Evolutionary conservation across 352 stramenopile genomes (phyloP), one percentile per base, ranked within the genome.

Genomic region (Phytophthora melonis): DNA sequence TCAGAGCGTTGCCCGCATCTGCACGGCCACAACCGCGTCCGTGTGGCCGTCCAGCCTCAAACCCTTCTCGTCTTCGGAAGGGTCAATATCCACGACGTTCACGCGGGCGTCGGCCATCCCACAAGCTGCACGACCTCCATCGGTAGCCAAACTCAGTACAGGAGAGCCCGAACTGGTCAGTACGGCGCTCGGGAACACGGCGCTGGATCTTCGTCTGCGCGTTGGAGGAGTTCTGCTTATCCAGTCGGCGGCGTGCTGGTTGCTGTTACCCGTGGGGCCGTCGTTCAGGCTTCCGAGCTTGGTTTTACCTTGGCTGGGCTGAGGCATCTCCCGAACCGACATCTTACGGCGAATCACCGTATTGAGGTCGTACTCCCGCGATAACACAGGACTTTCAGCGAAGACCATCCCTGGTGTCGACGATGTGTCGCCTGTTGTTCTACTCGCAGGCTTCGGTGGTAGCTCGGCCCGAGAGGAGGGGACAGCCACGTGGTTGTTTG

Each of bases 261-360:
- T 78, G 18, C 56, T 11, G n/a, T 54, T 56, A 16, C 34, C 55
- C 13, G 6, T 27, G 14, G 32, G 41, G 53, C 67, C 47, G 32
- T 49, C 61, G 8, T 58, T 32, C 1, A 47, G 4, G 5, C 66
- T 52, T 39, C 55, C 66, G 27, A 57, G 43, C 41, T 58, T 67
- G 10, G 13, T 50, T n/a, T 43, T 57, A 5, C 54, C 64, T 16
- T 65, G 66, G 18, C 25, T 23, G 8, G 58, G 58, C n/a, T 67
- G 62, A 58, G 70, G 62, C 27, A 73, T 58, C 25, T 91, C 86
- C 21, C 83, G 71, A 5, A 88, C 70, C 25, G 86, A 93, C 81
- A 95, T 92, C 71, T 93, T 93, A 25, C 88, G 80, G 13, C 87
- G 80, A 63, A 93, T 95, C 21, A 95, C 86, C 3, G 83, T 93